phyloP scores from a whole-genome alignment of 2,329 filamentous ascomycete species.

The Phialocephala subalpina region DNA sequence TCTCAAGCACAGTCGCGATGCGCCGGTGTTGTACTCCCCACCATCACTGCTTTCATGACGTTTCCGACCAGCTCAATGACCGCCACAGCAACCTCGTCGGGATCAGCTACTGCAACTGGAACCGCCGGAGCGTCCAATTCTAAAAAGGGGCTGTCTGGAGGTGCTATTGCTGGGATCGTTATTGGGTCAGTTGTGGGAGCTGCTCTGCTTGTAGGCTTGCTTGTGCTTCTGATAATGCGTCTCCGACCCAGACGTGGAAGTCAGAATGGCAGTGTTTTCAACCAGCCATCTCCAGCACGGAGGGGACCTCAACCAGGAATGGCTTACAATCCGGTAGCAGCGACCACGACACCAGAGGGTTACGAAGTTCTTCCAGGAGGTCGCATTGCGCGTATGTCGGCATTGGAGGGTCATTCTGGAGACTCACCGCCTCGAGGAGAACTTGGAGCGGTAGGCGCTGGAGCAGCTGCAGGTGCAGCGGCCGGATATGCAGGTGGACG shows the following conservation, averaged over 20 bases:
- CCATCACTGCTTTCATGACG: slow-evolving; percentile 73
- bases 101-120: slow-evolving; percentile 30
- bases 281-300: slow-evolving; percentile 77
- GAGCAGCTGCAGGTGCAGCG: slow-evolving; percentile 54
- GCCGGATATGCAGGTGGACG: slow-evolving; percentile 57
- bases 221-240: slow-evolving; percentile 63
- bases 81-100: slow-evolving; percentile 49
- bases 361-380: slow-evolving; percentile 85
- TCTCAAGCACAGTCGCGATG: slow-evolving; percentile 80
- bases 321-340: slow-evolving; percentile 48
- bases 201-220: slow-evolving; percentile 71
- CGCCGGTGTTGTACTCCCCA: slow-evolving; percentile 78
- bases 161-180: slow-evolving; percentile 89
- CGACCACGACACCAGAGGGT: slow-evolving; percentile 51
- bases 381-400: slow-evolving; percentile 94
- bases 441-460: slow-evolving; percentile 38
- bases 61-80: slow-evolving; percentile 61
- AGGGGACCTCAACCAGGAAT: slow-evolving; percentile 55
- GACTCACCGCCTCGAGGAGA: slow-evolving; percentile 56
- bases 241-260: slow-evolving; percentile 63
- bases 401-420: slow-evolving; percentile 78
- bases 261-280: slow-evolving; percentile 80
- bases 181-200: slow-evolving; percentile 79
- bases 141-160: slow-evolving; percentile 71
- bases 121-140: slow-evolving; percentile 25